These are phyloP conservation scores for Begonia masoniana DNA, from an alignment of 306 rosid species.

Conservation along the genomic window DNA sequence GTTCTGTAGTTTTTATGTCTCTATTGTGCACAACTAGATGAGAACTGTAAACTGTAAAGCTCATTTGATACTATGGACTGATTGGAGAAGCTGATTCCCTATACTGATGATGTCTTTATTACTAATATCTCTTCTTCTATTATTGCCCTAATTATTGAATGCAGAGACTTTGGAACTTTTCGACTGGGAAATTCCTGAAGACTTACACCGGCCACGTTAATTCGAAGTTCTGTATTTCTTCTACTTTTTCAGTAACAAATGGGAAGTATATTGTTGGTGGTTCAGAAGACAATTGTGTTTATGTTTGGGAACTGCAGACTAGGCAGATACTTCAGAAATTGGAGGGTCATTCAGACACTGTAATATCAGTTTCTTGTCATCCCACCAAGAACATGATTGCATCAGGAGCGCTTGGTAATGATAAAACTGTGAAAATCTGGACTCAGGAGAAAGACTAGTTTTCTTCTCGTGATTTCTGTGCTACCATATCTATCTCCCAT, in stretches of 20 bases:
- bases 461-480: neutral
- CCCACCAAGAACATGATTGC: conserved; percentile 85
- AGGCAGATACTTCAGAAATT: conserved; percentile 73
- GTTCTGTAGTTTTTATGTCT: too few relatives aligned
- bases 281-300: conserved; percentile 73
- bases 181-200: conserved; percentile 85
- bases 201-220: conserved; percentile 71
- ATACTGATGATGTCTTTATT: neutral
- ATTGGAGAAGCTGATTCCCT: neutral
- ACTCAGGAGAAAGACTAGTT: conserved; percentile 49
- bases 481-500: too few relatives aligned
- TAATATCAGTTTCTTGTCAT: conserved; percentile 81
- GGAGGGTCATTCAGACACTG: conserved; percentile 91
- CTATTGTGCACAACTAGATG: too few relatives aligned
- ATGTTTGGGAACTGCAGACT: conserved; percentile 81
- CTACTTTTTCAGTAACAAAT: conserved; percentile 70
- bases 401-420: conserved; percentile 88
- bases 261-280: conserved; percentile 89
- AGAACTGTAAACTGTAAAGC: too few relatives aligned
- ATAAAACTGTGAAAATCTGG: conserved; percentile 89
- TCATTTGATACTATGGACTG: too few relatives aligned
- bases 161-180: conserved; percentile 93
- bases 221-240: conserved; percentile 74
- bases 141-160: neutral
- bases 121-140: neutral